Conservation (phyloP, 306 rosid genomes). For the Trichosanthes cucumerina region DNA sequence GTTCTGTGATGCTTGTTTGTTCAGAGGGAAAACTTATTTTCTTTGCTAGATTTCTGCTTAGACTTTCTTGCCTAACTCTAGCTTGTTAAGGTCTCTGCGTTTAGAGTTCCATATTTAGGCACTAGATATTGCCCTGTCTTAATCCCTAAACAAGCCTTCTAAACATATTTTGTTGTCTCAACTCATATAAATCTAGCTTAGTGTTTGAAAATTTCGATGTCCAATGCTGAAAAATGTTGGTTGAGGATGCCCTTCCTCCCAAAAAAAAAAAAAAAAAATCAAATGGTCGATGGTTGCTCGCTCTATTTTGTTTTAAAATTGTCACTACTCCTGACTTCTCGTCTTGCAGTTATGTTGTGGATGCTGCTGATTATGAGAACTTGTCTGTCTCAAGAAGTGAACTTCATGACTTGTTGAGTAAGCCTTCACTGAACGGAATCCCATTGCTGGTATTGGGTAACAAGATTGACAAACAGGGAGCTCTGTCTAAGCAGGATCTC, state of each 20-base stretch:
- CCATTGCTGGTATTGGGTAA: slow-evolving; percentile 54
- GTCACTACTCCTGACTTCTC: neutral
- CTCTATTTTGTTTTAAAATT: neutral
- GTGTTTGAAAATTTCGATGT: neutral
- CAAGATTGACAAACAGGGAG: slow-evolving; percentile 52
- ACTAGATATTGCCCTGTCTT: neutral
- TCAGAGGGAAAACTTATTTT: neutral
- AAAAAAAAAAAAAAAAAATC: neutral
- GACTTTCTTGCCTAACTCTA: neutral
- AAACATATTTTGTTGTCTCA: neutral
- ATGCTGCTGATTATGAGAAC: slow-evolving; percentile 52
- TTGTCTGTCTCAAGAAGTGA: slow-evolving; percentile 41
- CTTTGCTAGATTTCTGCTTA: neutral
- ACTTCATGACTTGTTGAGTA: slow-evolving; percentile 58
- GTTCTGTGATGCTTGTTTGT: neutral
- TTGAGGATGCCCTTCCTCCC: neutral
- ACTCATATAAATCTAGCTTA: neutral
- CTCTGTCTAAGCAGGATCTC: slow-evolving; percentile 38
- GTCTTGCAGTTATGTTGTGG: slow-evolving; percentile 50
- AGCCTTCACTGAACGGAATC: slow-evolving; percentile 44
- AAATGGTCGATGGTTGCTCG: neutral
- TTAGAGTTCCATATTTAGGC: neutral
- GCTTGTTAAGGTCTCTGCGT: neutral
- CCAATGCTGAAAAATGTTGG: neutral
- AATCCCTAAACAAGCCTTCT: neutral